phyloP scores from a whole-genome alignment of 371 early-diverging fungal genomes.

The Cokeromyces recurvatus region DNA sequence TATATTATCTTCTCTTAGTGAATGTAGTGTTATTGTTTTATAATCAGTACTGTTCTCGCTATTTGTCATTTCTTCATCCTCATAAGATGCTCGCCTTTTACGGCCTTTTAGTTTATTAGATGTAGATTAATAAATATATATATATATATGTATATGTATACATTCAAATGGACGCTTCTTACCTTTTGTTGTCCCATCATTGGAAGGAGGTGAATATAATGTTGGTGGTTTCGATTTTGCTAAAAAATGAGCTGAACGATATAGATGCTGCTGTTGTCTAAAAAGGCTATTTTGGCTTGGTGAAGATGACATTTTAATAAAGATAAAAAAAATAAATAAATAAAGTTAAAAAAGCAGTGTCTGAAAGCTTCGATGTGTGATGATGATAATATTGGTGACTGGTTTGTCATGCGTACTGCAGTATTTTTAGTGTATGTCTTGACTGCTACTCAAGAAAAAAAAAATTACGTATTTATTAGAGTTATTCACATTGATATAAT shows the following conservation, averaged over 20 bases:
- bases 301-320: conserved; percentile 5
- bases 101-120: conserved; percentile 13
- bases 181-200: conserved; percentile 10
- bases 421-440: no score
- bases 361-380: no score
- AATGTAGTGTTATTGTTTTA: not conserved
- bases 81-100: conserved; percentile 20
- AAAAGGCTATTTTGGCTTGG: conserved; percentile 31
- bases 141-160: not conserved
- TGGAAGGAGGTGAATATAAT: conserved; percentile 20
- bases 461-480: no score
- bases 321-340: no score
- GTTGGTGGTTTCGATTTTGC: conserved; percentile 24
- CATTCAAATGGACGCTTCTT: no score
- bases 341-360: no score
- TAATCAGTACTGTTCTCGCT: not conserved
- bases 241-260: conserved; percentile 25
- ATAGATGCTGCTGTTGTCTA: conserved; percentile 31
- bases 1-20: conserved; percentile 3
- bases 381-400: no score
- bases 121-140: not conserved
- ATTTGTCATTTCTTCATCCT: conserved; percentile 22
- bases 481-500: no score
- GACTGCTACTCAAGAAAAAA: no score
- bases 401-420: no score